These are phyloP conservation scores for Eremothecium cymbalariae DNA, from an alignment of 1,139 yeast genomes.

Conservation along the genomic window DNA sequence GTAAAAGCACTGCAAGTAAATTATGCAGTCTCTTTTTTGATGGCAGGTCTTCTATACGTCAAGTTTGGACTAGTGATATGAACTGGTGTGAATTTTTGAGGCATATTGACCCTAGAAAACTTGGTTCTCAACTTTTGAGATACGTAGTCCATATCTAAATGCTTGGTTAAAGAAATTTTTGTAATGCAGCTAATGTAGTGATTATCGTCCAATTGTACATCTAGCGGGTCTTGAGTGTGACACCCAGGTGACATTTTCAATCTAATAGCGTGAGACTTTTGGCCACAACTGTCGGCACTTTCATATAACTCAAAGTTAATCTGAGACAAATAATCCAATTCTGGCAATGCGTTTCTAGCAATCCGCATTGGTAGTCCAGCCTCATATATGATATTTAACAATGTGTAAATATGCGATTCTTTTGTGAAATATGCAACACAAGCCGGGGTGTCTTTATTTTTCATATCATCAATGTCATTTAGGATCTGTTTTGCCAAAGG, in stretches of 20 bases:
- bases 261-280: conserved; percentile 80
- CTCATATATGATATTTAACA: conserved; percentile 83
- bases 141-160: conserved; percentile 85
- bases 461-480: conserved; percentile 71
- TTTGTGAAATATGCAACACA: conserved; percentile 89
- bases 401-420: conserved; percentile 93
- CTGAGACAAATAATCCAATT: conserved; percentile 90
- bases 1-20: too few species aligned
- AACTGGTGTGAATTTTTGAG: conserved; percentile 87
- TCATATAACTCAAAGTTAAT: conserved; percentile 91
- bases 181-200: conserved; percentile 97
- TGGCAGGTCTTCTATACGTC: conserved; percentile 19
- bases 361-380: conserved; percentile 92
- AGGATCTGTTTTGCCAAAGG: conserved; percentile 89
- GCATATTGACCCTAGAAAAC: conserved; percentile 80
- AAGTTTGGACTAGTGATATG: conserved; percentile 62
- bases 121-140: conserved; percentile 73
- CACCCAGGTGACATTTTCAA: conserved; percentile 94
- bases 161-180: conserved; percentile 79
- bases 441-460: conserved; percentile 69
- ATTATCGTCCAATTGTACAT: conserved; percentile 90
- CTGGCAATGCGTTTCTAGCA: conserved; percentile 92
- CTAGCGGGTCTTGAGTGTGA: conserved; percentile 94
- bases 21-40: too few species aligned
- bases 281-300: conserved; percentile 55